These are phyloP conservation scores for Daldinia loculata DNA, from an alignment of 495 filamentous ascomycete species.

Conservation along the genomic window DNA sequence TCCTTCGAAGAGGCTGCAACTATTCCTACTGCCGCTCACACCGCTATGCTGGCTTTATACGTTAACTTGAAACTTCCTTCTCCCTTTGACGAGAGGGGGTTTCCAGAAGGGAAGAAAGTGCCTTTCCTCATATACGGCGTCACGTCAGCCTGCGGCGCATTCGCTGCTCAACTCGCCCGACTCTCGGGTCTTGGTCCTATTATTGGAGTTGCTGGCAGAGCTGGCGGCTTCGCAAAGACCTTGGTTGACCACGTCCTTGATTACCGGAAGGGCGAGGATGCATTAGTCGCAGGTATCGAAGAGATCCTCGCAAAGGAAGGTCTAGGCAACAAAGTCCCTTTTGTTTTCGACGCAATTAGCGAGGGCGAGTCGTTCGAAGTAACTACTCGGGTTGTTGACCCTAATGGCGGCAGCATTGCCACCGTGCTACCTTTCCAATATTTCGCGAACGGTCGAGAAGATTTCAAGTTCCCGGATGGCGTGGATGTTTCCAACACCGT, in stretches of 20 bases:
- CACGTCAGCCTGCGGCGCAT: slow-evolving; percentile 51
- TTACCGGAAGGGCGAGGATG: slow-evolving; percentile 52
- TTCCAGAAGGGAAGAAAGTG: slow-evolving; percentile 18
- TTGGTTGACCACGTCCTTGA: slow-evolving; percentile 53
- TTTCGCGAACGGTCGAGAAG: slow-evolving; percentile 10
- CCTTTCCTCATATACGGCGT: slow-evolving; percentile 54
- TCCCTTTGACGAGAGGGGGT: slow-evolving; percentile 22
- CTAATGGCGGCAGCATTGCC: slow-evolving; percentile 34
- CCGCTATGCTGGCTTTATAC: slow-evolving; percentile 52
- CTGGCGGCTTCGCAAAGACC: slow-evolving; percentile 47
- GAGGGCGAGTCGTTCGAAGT: slow-evolving; percentile 36
- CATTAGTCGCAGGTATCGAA: slow-evolving; percentile 12
- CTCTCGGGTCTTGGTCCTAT: slow-evolving; percentile 50
- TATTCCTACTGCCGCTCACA: slow-evolving; percentile 53
- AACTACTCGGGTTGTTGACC: slow-evolving; percentile 38
- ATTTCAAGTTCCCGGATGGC: slow-evolving; percentile 33
- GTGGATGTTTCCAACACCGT: slow-evolving; percentile 27
- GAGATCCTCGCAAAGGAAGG: slow-evolving; percentile 47
- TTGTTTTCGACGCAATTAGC: slow-evolving; percentile 47
- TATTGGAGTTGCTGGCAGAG: slow-evolving; percentile 51
- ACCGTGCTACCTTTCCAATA: slow-evolving; percentile 34
- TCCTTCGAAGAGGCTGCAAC: slow-evolving; percentile 56
- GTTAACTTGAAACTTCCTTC: slow-evolving; percentile 42
- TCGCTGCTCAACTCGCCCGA: slow-evolving; percentile 53
- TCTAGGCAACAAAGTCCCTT: slow-evolving; percentile 41